A percentile compares a stretch with the other conserved stretches of the same genome.
These are phyloP conservation scores for Ceratocystis lukuohia DNA, from an alignment of 2,329 filamentous ascomycete species.

Conservation along the genomic window DNA sequence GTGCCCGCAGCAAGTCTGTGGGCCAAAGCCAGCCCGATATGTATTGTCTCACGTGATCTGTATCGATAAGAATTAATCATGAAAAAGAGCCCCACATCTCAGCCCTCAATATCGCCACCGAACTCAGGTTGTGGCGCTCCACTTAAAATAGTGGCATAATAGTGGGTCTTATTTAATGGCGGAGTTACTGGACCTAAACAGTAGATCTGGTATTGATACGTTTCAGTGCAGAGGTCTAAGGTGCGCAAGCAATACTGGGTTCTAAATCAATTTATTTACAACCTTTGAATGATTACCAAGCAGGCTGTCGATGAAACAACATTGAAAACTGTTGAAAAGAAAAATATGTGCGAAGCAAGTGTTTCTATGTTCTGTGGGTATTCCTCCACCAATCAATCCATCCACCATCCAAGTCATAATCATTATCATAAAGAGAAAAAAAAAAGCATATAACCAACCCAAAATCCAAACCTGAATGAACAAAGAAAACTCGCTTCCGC, in stretches of 20 bases:
- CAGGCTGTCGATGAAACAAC: too few species aligned
- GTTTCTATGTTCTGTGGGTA: slow-evolving; percentile 20
- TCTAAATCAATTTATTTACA: not conserved
- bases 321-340: not conserved
- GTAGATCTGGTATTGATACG: too few species aligned
- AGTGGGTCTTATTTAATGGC: not conserved
- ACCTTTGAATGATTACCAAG: too few species aligned
- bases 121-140: not conserved
- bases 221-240: too few species aligned
- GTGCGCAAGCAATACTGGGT: not conserved
- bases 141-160: not conserved
- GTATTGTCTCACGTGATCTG: slow-evolving; percentile 12
- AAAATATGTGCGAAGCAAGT: slow-evolving; percentile 13
- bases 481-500: slow-evolving; percentile 20
- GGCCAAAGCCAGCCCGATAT: slow-evolving; percentile 17
- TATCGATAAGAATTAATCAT: slow-evolving; percentile 13
- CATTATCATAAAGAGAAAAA: slow-evolving; percentile 19
- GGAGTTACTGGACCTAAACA: too few species aligned
- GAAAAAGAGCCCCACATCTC: not conserved
- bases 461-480: slow-evolving; percentile 17
- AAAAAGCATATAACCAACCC: slow-evolving; percentile 9
- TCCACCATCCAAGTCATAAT: slow-evolving; percentile 17
- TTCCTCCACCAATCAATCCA: slow-evolving; percentile 12
- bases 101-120: not conserved
- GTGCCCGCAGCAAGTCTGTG: slow-evolving; percentile 17